Conservation (phyloP, 106 monocot species). For the Dactylorhiza incarnata region DNA sequence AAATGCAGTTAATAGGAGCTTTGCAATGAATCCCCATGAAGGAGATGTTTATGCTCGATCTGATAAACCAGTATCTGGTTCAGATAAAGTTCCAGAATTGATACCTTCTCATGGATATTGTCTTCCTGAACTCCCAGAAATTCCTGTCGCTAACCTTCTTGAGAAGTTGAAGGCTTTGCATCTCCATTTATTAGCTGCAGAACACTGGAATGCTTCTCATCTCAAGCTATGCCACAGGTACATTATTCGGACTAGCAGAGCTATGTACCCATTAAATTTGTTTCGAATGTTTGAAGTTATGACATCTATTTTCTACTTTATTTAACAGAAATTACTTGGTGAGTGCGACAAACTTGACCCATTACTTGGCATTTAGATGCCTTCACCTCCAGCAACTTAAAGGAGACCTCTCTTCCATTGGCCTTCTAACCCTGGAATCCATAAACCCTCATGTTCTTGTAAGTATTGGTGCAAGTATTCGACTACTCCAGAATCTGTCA, state of each 20-base stretch:
- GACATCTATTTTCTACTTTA: neutral
- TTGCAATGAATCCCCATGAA: conserved; percentile 5
- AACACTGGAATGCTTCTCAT: conserved; percentile 26
- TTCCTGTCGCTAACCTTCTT: conserved; percentile 13
- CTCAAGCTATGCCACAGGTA: conserved; percentile 30
- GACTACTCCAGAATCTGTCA: conserved; percentile 17
- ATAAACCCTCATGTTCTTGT: conserved; percentile 22
- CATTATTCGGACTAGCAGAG: neutral
- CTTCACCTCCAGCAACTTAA: conserved; percentile 30
- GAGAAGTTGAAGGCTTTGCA: conserved; percentile 25
- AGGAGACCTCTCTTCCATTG: conserved; percentile 26
- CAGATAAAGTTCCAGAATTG: conserved; percentile 2
- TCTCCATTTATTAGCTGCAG: conserved; percentile 31
- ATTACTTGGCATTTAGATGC: conserved; percentile 37
- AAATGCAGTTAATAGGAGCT: conserved; percentile 7
- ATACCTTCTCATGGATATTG: conserved; percentile 2
- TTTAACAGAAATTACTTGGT: conserved; percentile 22
- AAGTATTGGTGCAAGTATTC: conserved; percentile 23
- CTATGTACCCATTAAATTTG: neutral
- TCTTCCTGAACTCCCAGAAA: neutral
- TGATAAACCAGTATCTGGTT: conserved; percentile 1
- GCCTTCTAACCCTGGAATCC: conserved; percentile 24
- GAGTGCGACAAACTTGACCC: conserved; percentile 45
- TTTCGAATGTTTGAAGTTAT: neutral
- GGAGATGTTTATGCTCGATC: neutral